Evolutionary conservation across 257 asterid genomes (phyloP), one percentile per base, ranked within the genome.

Genomic region (Lycium ferocissimum): DNA sequence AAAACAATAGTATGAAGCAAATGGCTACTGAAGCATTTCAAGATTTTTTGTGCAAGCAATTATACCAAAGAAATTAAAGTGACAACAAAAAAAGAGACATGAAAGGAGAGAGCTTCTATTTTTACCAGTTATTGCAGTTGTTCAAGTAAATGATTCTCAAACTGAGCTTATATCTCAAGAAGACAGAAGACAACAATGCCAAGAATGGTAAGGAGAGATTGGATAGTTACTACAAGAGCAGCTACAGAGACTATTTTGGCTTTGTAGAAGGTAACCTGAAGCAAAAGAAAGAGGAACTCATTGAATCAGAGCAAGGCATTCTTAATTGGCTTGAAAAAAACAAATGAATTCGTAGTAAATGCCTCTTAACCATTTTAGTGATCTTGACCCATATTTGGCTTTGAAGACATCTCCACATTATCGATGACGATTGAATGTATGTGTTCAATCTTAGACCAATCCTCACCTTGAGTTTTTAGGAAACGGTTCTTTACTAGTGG

Each of bases 171-270:
- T 96, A 91, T 79, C 85, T 96, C 92, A 91, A 94, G 92, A 96
- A 93, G 89, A 91, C 98, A 2, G 90, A 94, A 86, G 99, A 96
- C 78, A 96, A 93, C 93, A 96, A 92, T 91, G 89, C 80, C 26
- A 93, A 89, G 84, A 93, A 96, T 86, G 99, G 93, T 80, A 93
- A 94, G 89, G 98, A 94, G 99, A 94, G 99, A 84, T 6, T 93
- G 91, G 98, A 94, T 59, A 89, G 89, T 73, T 94, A 88, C 89
- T 91, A 96, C 91, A 96, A 93, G 89, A 90, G 96, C 81, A 94
- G 93, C 86, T 94, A 94, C 91, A 88, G 81, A 87, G 98, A 96
- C 85, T 96, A 95, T 84, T 95, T 95, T 85, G 89, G 93, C 15
- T 84, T 89, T 85, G 76, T 93, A n/a, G 99, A 94, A 91, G 98